Evolutionary conservation across 306 rosid species (phyloP), one percentile per base, ranked within the genome.

Genomic region (Oxytropis ochrocephala): DNA sequence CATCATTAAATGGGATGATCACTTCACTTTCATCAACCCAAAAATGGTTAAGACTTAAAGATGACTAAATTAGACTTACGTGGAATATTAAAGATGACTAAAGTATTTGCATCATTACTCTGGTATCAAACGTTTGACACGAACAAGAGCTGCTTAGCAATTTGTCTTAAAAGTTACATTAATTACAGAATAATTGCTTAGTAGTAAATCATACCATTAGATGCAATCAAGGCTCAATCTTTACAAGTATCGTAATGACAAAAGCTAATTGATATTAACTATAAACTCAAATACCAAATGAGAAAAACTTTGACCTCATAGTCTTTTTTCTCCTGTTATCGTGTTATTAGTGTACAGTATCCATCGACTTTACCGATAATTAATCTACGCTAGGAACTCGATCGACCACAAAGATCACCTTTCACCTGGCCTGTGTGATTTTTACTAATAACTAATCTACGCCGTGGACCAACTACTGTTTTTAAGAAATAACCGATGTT

Each of bases 51-150:
- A 75, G 17, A 52, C 3, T 24, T 24, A 24, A 24, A 24, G 12
- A 41, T 16, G n/a, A 54, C 27, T 19, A 11, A 50, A 36, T 43
- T 64, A 42, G 1, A 56, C 85, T 72, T 12, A 81, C 80, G 69
- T 4, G 83, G 88, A 63, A 84, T 84, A 55, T 83, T n/a, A n/a
- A n/a, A n/a, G n/a, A n/a, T n/a, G n/a, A n/a, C n/a, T n/a, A n/a
- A n/a, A n/a, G n/a, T n/a, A n/a, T n/a, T n/a, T n/a, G n/a, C n/a
- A n/a, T n/a, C n/a, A n/a, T n/a, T n/a, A n/a, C n/a, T n/a, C n/a
- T n/a, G n/a, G n/a, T n/a, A n/a, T n/a, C 59, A 47, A 32, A 21
- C 8, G 29, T 51, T 57, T n/a, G 59, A 39, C 58, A 60, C 42
- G n/a, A 51, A 29, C 75, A 50, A 70, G 67, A 46, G 27, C 61